Conservation (phyloP, 2,329 filamentous ascomycete species). For the Fonsecaea erecta region DNA sequence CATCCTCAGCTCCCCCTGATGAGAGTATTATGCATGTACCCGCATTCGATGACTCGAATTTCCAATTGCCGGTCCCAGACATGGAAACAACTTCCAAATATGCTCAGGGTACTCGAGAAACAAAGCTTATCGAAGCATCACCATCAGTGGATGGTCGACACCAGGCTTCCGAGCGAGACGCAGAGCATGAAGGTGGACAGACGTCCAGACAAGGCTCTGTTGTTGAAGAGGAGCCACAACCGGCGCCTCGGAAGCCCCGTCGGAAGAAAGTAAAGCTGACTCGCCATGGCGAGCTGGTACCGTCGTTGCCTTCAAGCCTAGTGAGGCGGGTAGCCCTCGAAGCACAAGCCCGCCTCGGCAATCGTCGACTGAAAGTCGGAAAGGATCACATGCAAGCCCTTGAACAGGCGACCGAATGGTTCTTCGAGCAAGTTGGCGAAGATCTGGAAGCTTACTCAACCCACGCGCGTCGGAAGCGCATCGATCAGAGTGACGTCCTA, state of each 20-base stretch:
- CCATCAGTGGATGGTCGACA: neutral
- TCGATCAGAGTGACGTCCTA: constrained; percentile 82
- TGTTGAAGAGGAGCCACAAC: neutral
- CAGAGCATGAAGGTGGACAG: neutral
- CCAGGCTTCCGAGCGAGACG: constrained; percentile 2
- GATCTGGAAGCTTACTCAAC: constrained; percentile 79
- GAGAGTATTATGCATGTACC: constrained; percentile 43
- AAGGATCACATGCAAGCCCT: constrained; percentile 76
- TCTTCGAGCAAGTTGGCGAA: constrained; percentile 84
- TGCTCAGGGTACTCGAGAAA: constrained; percentile 38
- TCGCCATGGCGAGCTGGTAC: constrained; percentile 74
- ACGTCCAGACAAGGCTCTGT: neutral
- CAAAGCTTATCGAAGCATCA: constrained; percentile 27
- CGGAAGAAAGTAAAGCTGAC: constrained; percentile 58
- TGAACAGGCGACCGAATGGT: constrained; percentile 84
- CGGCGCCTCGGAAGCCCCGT: constrained; percentile 29
- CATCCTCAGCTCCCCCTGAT: constrained; percentile 18
- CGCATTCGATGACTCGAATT: constrained; percentile 40
- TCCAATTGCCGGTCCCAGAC: constrained; percentile 36
- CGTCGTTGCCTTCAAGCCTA: constrained; percentile 71
- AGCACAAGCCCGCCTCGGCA: constrained; percentile 59
- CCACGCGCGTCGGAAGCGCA: constrained; percentile 75
- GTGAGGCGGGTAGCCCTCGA: constrained; percentile 64
- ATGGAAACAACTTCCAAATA: constrained; percentile 42
- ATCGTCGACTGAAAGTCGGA: constrained; percentile 71